Evolutionary conservation across 306 rosid species (phyloP).

Genomic region (Purshia tridentata): DNA sequence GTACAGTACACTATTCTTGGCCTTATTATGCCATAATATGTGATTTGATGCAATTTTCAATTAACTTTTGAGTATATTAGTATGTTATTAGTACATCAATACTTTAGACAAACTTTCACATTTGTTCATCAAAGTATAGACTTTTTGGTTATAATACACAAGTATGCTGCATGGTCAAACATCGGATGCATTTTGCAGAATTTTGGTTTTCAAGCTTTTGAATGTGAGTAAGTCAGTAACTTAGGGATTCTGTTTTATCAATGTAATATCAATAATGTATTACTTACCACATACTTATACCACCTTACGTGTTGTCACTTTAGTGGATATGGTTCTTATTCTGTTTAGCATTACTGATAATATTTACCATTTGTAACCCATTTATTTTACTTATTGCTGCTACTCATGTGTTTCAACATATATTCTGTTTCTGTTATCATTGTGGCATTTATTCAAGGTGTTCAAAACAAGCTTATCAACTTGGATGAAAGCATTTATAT

Average conservation of each 20-base stretch:
- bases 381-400: background rate
- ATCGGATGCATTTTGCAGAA: background rate
- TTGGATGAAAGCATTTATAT: constrained; percentile 68
- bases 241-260: background rate
- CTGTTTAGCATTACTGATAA: no score
- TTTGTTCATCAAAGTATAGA: background rate
- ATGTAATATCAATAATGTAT: no score
- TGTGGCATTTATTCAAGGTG: constrained; percentile 49
- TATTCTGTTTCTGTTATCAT: constrained; percentile 22
- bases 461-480: constrained; percentile 77
- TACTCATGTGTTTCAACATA: background rate
- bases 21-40: constrained; percentile 4
- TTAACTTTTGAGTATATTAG: background rate
- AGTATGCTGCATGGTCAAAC: background rate
- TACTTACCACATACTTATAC: no score
- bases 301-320: no score
- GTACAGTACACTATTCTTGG: constrained; percentile 1
- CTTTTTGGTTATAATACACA: background rate
- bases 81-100: background rate
- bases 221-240: background rate
- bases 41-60: constrained; percentile 9
- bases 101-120: background rate
- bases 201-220: background rate
- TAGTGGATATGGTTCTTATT: no score
- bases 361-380: constrained; percentile 7